phyloP scores from a whole-genome alignment of 768 basidiomycete genomes.

The Filobasidium wieringae region DNA sequence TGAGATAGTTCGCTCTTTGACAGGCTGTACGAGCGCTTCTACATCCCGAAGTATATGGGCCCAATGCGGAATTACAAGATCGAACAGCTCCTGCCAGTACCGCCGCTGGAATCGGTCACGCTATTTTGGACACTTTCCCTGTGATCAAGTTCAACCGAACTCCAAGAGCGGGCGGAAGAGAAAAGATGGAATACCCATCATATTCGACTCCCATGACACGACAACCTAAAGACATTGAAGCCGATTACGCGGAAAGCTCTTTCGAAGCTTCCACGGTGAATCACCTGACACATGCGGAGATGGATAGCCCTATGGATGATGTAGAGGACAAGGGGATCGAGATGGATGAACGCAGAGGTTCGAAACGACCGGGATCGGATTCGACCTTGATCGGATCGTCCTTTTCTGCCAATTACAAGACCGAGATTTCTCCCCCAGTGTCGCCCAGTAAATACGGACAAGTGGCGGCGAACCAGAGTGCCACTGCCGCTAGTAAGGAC shows the following conservation, averaged over 20 bases:
- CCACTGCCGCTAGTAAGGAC: neutral
- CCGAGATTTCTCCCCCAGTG: neutral
- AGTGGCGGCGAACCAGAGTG: neutral
- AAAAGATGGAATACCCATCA: constrained; percentile 12
- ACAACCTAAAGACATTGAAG: neutral
- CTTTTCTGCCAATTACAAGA: neutral
- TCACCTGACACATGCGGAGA: neutral
- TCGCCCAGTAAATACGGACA: neutral
- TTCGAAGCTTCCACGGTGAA: constrained; percentile 14
- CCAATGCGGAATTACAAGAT: constrained; percentile 45
- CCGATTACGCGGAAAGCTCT: neutral
- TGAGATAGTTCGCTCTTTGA: neutral
- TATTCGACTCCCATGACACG: neutral
- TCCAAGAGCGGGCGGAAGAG: neutral
- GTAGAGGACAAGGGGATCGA: neutral
- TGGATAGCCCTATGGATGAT: neutral
- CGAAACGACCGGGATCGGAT: neutral
- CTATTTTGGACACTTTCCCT: constrained; percentile 92
- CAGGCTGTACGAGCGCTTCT: constrained; percentile 66
- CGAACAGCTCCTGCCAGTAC: constrained; percentile 50
- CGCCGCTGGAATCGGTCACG: constrained; percentile 73
- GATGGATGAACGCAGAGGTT: neutral
- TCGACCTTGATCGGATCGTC: neutral
- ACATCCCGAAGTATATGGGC: constrained; percentile 85
- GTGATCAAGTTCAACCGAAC: constrained; percentile 62